A percentile compares a stretch with the other conserved stretches of the same genome.
Evolutionary conservation across 352 stramenopile genomes (phyloP).

Genomic region (Globisporangium iwayamae): DNA sequence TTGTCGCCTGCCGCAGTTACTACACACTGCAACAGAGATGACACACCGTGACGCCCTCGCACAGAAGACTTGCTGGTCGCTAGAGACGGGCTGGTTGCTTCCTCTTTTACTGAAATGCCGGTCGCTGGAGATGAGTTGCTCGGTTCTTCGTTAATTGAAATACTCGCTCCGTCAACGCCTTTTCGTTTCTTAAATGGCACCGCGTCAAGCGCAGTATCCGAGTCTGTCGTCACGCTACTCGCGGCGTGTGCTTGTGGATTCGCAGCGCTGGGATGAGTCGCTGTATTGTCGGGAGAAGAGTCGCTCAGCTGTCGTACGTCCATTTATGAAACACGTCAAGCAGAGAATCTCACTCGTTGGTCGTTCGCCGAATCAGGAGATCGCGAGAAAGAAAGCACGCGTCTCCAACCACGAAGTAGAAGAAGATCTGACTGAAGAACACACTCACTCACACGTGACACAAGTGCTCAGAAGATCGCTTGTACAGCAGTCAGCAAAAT

Average conservation of each 20-base stretch:
- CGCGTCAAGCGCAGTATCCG: constrained; percentile 20
- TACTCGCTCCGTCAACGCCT: constrained; percentile 16
- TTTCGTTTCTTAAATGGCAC: constrained; percentile 57
- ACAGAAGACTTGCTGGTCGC: constrained; percentile 9
- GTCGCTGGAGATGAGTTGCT: constrained; percentile 9
- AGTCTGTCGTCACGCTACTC: background rate
- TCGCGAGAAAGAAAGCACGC: background rate
- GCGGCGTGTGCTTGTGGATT: background rate
- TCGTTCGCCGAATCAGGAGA: background rate
- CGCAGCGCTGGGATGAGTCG: constrained; percentile 5
- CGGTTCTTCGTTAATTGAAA: constrained; percentile 8
- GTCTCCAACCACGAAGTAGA: background rate
- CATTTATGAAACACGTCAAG: constrained; percentile 11
- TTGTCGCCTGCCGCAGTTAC: constrained; percentile 39
- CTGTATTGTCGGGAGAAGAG: background rate
- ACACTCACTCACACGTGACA: background rate
- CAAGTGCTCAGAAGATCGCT: background rate
- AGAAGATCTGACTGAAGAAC: constrained; percentile 1
- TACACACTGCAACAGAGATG: constrained; percentile 24
- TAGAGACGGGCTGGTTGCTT: constrained; percentile 6
- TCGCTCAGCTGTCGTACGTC: constrained; percentile 8
- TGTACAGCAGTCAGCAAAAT: background rate
- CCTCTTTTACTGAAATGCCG: constrained; percentile 11
- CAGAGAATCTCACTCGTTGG: background rate
- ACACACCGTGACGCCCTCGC: constrained; percentile 15